Conservation (phyloP, 192 early-diverging fungal species). For the Podochytrium sp. region DNA sequence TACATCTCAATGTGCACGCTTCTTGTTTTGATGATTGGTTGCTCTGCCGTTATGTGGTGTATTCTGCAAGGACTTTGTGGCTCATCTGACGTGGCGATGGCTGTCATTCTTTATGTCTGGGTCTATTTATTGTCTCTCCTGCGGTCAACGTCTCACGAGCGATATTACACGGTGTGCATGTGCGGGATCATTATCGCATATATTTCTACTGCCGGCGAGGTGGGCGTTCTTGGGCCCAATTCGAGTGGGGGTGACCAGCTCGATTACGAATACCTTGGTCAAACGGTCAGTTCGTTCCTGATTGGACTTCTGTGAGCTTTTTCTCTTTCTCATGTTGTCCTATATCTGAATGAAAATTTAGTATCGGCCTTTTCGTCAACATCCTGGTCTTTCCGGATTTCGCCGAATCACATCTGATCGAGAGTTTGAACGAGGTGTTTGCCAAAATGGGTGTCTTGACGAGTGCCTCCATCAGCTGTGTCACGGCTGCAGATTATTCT, state of each 20-base stretch:
- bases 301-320: too few species aligned
- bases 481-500: background rate
- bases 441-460: too few species aligned
- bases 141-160: conserved; percentile 19
- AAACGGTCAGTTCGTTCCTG: too few species aligned
- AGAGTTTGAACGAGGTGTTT: background rate
- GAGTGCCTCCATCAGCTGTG: background rate
- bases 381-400: conserved; percentile 13
- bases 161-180: conserved; percentile 23
- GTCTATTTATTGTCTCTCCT: conserved; percentile 25
- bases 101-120: conserved; percentile 13
- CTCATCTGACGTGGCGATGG: conserved; percentile 12
- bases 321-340: background rate
- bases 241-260: too few species aligned
- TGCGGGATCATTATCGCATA: background rate
- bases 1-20: conserved; percentile 13
- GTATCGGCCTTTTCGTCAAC: conserved; percentile 11
- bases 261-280: too few species aligned
- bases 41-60: conserved; percentile 9
- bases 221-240: background rate
- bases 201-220: background rate
- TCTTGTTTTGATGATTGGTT: background rate
- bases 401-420: conserved; percentile 6
- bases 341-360: background rate
- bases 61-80: conserved; percentile 11